These are phyloP conservation scores for Suillus spraguei DNA, from an alignment of 768 basidiomycete genomes.

Conservation along the genomic window DNA sequence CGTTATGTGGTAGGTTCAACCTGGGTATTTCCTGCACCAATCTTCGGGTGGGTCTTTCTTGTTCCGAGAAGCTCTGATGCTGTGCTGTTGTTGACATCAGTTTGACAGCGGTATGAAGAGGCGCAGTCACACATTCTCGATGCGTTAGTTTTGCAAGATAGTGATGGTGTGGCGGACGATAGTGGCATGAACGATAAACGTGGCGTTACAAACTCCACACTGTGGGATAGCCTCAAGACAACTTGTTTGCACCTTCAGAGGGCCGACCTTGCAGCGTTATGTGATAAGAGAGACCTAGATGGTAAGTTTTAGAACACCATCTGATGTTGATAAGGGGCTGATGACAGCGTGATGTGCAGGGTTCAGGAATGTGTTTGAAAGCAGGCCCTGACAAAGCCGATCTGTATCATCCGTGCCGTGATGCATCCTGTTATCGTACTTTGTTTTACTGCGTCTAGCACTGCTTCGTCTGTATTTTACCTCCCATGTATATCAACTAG, in stretches of 20 bases:
- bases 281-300: conserved; percentile 73
- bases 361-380: conserved; percentile 14
- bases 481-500: not conserved
- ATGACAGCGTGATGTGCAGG: conserved; percentile 9
- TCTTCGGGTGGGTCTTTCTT: conserved; percentile 58
- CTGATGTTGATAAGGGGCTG: conserved; percentile 1
- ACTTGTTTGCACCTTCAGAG: conserved; percentile 82
- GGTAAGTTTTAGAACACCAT: conserved; percentile 35
- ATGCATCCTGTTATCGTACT: not conserved
- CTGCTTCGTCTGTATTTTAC: too few species aligned
- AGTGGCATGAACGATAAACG: conserved; percentile 51
- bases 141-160: conserved; percentile 87
- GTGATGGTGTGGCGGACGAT: conserved; percentile 65
- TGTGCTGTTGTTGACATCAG: conserved; percentile 4
- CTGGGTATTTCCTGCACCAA: conserved; percentile 92
- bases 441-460: not conserved
- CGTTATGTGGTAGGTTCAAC: conserved; percentile 68
- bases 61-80: conserved; percentile 13
- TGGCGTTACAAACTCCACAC: conserved; percentile 71
- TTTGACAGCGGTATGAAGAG: conserved; percentile 74
- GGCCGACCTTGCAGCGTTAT: conserved; percentile 73
- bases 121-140: conserved; percentile 87
- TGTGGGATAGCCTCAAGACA: conserved; percentile 90
- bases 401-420: not conserved
- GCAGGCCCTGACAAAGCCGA: conserved; percentile 1